A percentile compares a stretch with the other conserved stretches of the same genome.
These are phyloP conservation scores for Penicillium dipodomyicola DNA, from an alignment of 495 filamentous ascomycete genomes.

Conservation along the genomic window DNA sequence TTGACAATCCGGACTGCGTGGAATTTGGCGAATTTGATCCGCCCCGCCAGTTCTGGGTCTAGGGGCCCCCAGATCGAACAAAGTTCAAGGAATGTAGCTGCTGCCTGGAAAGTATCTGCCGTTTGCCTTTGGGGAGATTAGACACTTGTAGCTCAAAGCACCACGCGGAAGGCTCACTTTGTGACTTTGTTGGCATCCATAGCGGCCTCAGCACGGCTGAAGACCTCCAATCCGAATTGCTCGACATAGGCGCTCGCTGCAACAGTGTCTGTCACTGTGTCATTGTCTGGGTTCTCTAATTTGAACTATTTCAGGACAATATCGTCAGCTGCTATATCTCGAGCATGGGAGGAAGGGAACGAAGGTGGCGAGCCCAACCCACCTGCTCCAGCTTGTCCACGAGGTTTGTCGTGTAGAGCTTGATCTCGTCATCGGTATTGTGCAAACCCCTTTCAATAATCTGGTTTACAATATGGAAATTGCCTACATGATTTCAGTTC, in stretches of 20 bases:
- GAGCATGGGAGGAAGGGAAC: background rate
- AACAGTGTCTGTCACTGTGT: slow-evolving; percentile 76
- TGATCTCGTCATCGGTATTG: slow-evolving; percentile 67
- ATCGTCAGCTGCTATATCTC: slow-evolving; percentile 11
- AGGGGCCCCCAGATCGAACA: slow-evolving; percentile 75
- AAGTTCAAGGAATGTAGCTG: slow-evolving; percentile 86
- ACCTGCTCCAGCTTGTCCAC: slow-evolving; percentile 93
- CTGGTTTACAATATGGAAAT: slow-evolving; percentile 90
- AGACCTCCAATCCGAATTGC: slow-evolving; percentile 86
- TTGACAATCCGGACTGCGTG: slow-evolving; percentile 89
- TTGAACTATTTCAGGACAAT: slow-evolving; percentile 57
- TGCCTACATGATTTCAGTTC: slow-evolving; percentile 62
- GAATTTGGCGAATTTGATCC: slow-evolving; percentile 95
- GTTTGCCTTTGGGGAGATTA: slow-evolving; percentile 63
- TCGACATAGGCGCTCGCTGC: slow-evolving; percentile 89
- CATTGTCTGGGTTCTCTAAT: slow-evolving; percentile 56
- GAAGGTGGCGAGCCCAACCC: slow-evolving; percentile 18
- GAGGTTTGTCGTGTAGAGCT: slow-evolving; percentile 71
- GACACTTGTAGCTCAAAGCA: slow-evolving; percentile 16
- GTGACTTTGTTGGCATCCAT: slow-evolving; percentile 83
- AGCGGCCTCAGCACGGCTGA: slow-evolving; percentile 76
- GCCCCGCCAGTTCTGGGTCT: slow-evolving; percentile 74
- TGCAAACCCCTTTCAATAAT: slow-evolving; percentile 81
- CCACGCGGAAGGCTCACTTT: slow-evolving; percentile 50
- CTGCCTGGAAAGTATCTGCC: slow-evolving; percentile 87